Base-by-base conservation (phyloP, 2,329 filamentous ascomycete genomes). In the Septoria linicola region DNA sequence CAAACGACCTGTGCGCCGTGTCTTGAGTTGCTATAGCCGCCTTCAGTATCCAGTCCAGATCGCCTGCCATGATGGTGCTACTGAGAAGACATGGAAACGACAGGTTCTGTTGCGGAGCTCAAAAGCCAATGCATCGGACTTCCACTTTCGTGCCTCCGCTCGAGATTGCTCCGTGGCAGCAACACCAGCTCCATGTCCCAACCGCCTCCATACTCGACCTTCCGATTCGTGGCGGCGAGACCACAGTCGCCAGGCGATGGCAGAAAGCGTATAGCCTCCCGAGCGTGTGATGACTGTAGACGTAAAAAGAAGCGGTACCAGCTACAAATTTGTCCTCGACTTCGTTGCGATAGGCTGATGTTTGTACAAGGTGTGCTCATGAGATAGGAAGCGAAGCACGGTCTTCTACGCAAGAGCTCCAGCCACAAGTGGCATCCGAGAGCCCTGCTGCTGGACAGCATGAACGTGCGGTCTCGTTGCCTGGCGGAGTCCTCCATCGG, bases 21-120 rank as follows among this genome's bases (percentile, higher is more conserved):
- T 54, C 41, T 25, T 68, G 65, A 2, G 64, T 58, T 10, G 50
- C 54, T 8, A 68, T 55, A 2, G 65, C 59, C 27, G 64, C 51
- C 43, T 66, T 47, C 6, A 68, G 49, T 37, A 68, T 68, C 58
- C 60, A 63, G 49, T 66, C 59, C 14, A 67, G 53, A 27, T 63
- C 57, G 27, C 57, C 53, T 14, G 55, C 35, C 61, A 63, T 63
- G 51, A 37, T 41, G 36, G 23, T 36, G 39, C 7, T 35, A 27
- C n/a, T n/a, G n/a, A 10, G 23, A 27, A 10, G 23, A 27, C 5
- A 27, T 27, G 23, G 5, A 27, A 27, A n/a, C n/a, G n/a, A n/a
- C n/a, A n/a, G n/a, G n/a, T n/a, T n/a, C n/a, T n/a, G n/a, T n/a
- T n/a, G n/a, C n/a, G n/a, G n/a, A n/a, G n/a, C n/a, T n/a, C n/a